Evolutionary conservation across 352 stramenopile genomes (phyloP).

Genomic region (Phytophthora macrochlamydospora): DNA sequence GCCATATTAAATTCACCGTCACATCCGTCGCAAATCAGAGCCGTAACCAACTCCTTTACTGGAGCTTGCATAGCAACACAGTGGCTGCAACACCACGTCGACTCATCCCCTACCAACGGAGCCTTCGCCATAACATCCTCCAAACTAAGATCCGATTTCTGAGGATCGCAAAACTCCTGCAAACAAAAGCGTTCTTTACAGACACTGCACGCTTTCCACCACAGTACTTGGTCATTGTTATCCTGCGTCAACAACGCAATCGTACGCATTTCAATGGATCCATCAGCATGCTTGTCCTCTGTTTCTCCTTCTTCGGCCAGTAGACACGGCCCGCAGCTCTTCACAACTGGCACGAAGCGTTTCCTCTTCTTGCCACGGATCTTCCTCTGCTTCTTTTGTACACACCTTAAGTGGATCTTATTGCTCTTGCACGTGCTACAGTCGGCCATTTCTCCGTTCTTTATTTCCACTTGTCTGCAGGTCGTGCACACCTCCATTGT

Average conservation of each 20-base stretch:
- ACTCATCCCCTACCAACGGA: slow-evolving; percentile 32
- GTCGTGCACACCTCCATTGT: slow-evolving; percentile 56
- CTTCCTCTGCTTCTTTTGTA: slow-evolving; percentile 20
- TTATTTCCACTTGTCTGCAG: slow-evolving; percentile 63
- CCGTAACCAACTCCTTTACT: slow-evolving; percentile 13
- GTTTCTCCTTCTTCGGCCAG: slow-evolving; percentile 3
- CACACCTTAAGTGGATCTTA: slow-evolving; percentile 41
- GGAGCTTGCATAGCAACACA: slow-evolving; percentile 20
- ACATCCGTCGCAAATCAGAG: slow-evolving; percentile 77
- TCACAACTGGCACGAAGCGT: slow-evolving; percentile 13
- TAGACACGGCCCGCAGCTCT: slow-evolving; percentile 31
- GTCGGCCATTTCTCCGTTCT: slow-evolving; percentile 23
- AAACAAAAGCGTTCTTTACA: slow-evolving; percentile 46
- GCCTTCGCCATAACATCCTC: slow-evolving; percentile 35
- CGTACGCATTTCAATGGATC: slow-evolving; percentile 43
- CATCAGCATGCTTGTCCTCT: slow-evolving; percentile 11
- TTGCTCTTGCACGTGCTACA: slow-evolving; percentile 41
- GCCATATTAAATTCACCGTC: slow-evolving; percentile 64
- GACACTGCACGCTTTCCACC: slow-evolving; percentile 34
- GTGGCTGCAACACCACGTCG: slow-evolving; percentile 41
- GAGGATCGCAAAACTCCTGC: slow-evolving; percentile 44
- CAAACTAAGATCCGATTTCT: slow-evolving; percentile 31
- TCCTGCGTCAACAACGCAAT: slow-evolving; percentile 46
- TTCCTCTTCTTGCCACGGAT: slow-evolving; percentile 26
- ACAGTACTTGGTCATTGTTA: slow-evolving; percentile 27